Base-by-base conservation (phyloP, 2,329 filamentous ascomycete genomes). In the Xylaria sp. region DNA sequence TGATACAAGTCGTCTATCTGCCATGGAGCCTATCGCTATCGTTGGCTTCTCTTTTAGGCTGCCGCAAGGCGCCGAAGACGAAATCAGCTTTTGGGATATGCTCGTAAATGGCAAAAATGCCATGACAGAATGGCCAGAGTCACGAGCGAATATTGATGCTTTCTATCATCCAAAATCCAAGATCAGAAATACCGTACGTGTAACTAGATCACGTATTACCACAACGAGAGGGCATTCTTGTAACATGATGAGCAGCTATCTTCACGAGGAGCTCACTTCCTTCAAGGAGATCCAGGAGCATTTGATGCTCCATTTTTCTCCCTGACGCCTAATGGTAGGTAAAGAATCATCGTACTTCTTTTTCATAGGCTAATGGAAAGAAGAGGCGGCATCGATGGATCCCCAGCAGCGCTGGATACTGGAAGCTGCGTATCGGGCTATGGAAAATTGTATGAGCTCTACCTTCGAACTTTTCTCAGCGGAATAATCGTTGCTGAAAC, bases 361-460 rank as follows among this genome's bases (percentile, higher is more conserved):
- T n/a, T n/a, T n/a, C n/a, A n/a, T n/a, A n/a, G n/a, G n/a, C n/a
- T n/a, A n/a, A n/a, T n/a, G n/a, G n/a, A n/a, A n/a, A n/a, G n/a
- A n/a, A 33, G 47, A 61, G 31, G 58, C 57, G 0, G 25, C 20
- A 1, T 17, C 49, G 1, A 54, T 61, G 58, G 49, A 54, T 9
- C 58, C 58, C 3, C 36, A 45, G 25, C 45, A 45, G 2, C 22
- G 58, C 1, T 45, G 15, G 17, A 9, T 45, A 0, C 5, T 61
- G 10, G 58, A 61, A 27, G 20, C 31, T 1, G 9, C 39, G 0
- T 61, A 61, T 27, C 38, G 13, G 3, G 58, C 58, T 9, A 7
- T 61, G 0, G 58, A 61, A 22, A 61, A 54, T 47, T 29, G 56
- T 59, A 27, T n/a, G n/a, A n/a, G n/a, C n/a, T n/a, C n/a, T n/a